Conservation (phyloP, 2,329 filamentous ascomycete species). For the Akanthomyces uredinophilus region DNA sequence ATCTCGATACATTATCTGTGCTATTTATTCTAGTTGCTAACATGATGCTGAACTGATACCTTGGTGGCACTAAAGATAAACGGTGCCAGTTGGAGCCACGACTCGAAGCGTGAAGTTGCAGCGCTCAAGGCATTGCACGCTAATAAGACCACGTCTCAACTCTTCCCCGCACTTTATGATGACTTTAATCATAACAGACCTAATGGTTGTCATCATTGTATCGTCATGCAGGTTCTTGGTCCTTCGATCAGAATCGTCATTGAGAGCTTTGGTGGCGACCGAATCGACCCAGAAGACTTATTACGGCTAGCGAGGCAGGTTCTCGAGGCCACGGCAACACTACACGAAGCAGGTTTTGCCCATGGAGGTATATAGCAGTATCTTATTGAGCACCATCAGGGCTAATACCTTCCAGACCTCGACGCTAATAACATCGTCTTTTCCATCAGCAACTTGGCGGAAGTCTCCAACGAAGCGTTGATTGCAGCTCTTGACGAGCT, state of each 20-base stretch:
- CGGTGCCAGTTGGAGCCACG: neutral
- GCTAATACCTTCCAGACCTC: too few species aligned
- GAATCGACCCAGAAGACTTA: slow-evolving; percentile 22
- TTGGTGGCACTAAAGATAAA: neutral
- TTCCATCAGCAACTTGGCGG: neutral
- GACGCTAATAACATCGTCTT: neutral
- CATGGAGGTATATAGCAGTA: slow-evolving; percentile 24
- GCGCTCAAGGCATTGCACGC: neutral
- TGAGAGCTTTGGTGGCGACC: slow-evolving; percentile 19
- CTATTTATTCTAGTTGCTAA: too few species aligned
- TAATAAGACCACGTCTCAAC: neutral
- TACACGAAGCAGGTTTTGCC: slow-evolving; percentile 25
- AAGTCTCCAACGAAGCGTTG: neutral
- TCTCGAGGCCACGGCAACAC: slow-evolving; percentile 23
- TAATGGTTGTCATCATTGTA: slow-evolving; percentile 30
- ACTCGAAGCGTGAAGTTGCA: neutral
- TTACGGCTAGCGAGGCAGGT: slow-evolving; percentile 26
- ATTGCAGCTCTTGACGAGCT: neutral
- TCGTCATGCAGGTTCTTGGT: slow-evolving; percentile 30
- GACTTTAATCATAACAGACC: slow-evolving; percentile 12
- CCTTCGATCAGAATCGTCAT: slow-evolving; percentile 24
- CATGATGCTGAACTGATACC: neutral
- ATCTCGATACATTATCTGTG: neutral
- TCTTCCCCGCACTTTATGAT: neutral
- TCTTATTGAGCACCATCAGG: too few species aligned